Percentiles rank a stretch among this genome's conserved stretches.
phyloP scores from a whole-genome alignment of 1,139 yeast genomes.

The Meyerozyma carpophila region DNA sequence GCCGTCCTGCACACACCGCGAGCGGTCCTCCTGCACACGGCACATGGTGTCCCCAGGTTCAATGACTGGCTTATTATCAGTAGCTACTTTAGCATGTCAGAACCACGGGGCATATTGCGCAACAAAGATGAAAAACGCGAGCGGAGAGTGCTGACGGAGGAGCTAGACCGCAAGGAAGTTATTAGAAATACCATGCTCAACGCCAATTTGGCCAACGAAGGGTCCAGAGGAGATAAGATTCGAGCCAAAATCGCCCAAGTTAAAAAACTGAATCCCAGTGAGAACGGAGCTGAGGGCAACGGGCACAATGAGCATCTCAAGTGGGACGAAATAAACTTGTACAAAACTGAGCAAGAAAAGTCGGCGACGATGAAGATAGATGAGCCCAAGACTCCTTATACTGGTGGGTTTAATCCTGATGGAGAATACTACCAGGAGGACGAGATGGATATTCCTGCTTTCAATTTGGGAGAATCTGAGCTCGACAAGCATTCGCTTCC shows the following conservation, averaged over 20 bases:
- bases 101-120: slow-evolving; percentile 42
- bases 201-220: slow-evolving; percentile 29
- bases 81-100: background rate
- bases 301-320: slow-evolving; percentile 34
- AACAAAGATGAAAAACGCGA: slow-evolving; percentile 21
- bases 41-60: no score
- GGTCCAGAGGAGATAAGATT: slow-evolving; percentile 33
- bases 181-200: slow-evolving; percentile 39
- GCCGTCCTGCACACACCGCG: background rate
- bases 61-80: no score
- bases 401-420: slow-evolving; percentile 83
- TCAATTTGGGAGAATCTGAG: slow-evolving; percentile 42
- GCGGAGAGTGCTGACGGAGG: slow-evolving; percentile 10
- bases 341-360: slow-evolving; percentile 64
- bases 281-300: background rate
- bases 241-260: slow-evolving; percentile 34
- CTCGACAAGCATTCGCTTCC: slow-evolving; percentile 34
- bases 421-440: slow-evolving; percentile 77
- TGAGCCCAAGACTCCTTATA: slow-evolving; percentile 97
- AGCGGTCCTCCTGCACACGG: no score
- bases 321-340: slow-evolving; percentile 73
- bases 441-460: slow-evolving; percentile 47
- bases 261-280: slow-evolving; percentile 9
- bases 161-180: slow-evolving; percentile 41
- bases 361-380: slow-evolving; percentile 78